Base-by-base conservation (phyloP, 129 eudicot species). In the Saussurea involucrata region DNA sequence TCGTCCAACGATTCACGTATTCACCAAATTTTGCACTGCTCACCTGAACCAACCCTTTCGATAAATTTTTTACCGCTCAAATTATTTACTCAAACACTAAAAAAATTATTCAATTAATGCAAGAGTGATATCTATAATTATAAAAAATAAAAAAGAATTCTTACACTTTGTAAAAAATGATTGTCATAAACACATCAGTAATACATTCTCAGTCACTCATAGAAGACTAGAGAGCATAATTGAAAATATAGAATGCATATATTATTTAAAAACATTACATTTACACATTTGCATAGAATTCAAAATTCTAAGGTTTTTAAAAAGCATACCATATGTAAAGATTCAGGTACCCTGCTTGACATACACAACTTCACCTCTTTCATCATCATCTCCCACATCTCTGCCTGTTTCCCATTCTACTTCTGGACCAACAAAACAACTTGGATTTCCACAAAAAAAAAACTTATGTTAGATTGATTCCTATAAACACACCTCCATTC, bases 211-310 rank as follows among this genome's bases (percentile, higher is more conserved):
- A 40, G 15, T 36, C 44, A 8, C 10, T 36, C 8, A 36, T 36
- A 36, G n/a, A n/a, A n/a, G n/a, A n/a, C n/a, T n/a, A n/a, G n/a
- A n/a, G n/a, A n/a, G n/a, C n/a, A n/a, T n/a, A 36, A 37, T 40
- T 49, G 17, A 66, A 27, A 44, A 12, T 33, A 69, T 53, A 17
- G n/a, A 77, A 21, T 6, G 8, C 27, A 36, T 58, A 69, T 27
- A 69, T 71, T 78, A 61, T 71, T 78, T 61, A 40, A 63, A 70
- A 61, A 0, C 82, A 78, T 36, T 72, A 27, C 60, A 65, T 63
- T 80, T 73, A 66, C 66, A 79, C 78, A 72, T 31, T 49, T 46
- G 66, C 81, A 68, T 64, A 44, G 9, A 44, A 4, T 61, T 46
- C 49, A 36, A 27, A 42, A 70, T 24, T 20, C 76, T 21, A 68